Conservation (phyloP, 2,329 filamentous ascomycete genomes). For the Trichoderma semiorbis region DNA sequence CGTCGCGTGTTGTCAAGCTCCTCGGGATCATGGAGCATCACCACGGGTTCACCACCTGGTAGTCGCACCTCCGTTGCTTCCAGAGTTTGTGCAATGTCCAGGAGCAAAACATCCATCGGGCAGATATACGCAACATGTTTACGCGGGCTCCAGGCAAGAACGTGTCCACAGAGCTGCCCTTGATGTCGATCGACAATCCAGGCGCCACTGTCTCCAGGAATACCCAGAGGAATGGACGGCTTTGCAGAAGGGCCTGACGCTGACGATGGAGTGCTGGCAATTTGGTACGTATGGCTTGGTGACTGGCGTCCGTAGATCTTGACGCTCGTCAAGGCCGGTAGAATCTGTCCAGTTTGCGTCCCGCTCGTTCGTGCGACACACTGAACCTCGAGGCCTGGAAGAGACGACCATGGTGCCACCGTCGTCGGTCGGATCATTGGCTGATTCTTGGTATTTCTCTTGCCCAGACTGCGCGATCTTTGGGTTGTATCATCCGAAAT, state of each 20-base stretch:
- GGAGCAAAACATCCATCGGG: conserved; percentile 86
- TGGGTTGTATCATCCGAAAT: conserved; percentile 20
- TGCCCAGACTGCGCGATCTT: conserved; percentile 14
- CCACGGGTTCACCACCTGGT: conserved; percentile 54
- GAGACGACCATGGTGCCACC: conserved; percentile 55
- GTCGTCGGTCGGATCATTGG: conserved; percentile 50
- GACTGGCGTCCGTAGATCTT: conserved; percentile 82
- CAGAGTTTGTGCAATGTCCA: conserved; percentile 78
- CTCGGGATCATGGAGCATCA: conserved; percentile 27
- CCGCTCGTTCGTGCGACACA: conserved; percentile 87
- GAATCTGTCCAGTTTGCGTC: conserved; percentile 72
- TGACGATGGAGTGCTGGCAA: conserved; percentile 41
- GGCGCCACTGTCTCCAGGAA: conserved; percentile 87
- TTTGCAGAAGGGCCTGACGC: conserved; percentile 14
- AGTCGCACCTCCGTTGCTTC: conserved; percentile 67
- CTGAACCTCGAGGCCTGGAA: conserved; percentile 77
- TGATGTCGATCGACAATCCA: conserved; percentile 82
- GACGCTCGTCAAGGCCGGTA: conserved; percentile 74
- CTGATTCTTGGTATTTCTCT: conserved; percentile 28
- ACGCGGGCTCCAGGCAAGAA: conserved; percentile 80
- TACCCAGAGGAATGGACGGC: conserved; percentile 47
- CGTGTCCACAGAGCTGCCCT: conserved; percentile 83
- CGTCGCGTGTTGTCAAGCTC: conserved; percentile 12
- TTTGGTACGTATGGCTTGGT: conserved; percentile 68
- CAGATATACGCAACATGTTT: conserved; percentile 87